Percentiles rank a stretch among this genome's conserved stretches.
Evolutionary conservation across 345 rosid genomes (phyloP).

Genomic region (Arabis alpina): DNA sequence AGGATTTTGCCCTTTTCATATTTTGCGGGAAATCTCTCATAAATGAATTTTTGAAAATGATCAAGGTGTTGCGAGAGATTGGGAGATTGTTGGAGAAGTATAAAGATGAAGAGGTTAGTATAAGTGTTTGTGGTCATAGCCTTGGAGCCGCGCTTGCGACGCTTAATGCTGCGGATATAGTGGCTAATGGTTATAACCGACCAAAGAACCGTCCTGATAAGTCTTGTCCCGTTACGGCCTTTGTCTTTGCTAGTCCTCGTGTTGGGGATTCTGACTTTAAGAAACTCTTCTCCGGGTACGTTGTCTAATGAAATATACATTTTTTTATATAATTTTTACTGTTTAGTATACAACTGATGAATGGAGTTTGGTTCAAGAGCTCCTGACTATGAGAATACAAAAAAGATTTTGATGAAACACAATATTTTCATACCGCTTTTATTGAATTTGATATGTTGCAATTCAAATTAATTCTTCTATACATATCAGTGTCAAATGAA

Average conservation of each 20-base stretch:
- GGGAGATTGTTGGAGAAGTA: conserved; percentile 57
- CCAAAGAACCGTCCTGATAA: conserved; percentile 38
- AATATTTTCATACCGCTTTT: too few relatives aligned
- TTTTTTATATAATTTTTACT: neutral
- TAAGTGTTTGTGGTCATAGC: conserved; percentile 69
- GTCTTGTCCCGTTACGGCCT: conserved; percentile 56
- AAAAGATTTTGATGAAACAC: too few relatives aligned
- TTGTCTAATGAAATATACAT: neutral
- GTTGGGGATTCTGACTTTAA: conserved; percentile 62
- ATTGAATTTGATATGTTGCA: too few relatives aligned
- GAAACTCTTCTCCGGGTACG: conserved; percentile 46
- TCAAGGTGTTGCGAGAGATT: conserved; percentile 49
- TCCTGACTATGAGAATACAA: too few relatives aligned
- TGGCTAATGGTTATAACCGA: conserved; percentile 59
- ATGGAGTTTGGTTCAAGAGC: too few relatives aligned
- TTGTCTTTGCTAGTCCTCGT: conserved; percentile 69
- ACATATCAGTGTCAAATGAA: neutral
- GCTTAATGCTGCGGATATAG: conserved; percentile 61
- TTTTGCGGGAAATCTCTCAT: neutral
- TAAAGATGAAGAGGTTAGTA: conserved; percentile 71
- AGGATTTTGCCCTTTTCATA: neutral
- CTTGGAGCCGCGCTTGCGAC: conserved; percentile 70
- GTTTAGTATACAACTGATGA: too few relatives aligned
- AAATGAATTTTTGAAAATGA: neutral
- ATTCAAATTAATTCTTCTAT: neutral